A percentile compares a stretch with the other conserved stretches of the same genome.
Evolutionary conservation across 2,329 filamentous ascomycete species (phyloP).

Genomic region (Fusarium sp.): DNA sequence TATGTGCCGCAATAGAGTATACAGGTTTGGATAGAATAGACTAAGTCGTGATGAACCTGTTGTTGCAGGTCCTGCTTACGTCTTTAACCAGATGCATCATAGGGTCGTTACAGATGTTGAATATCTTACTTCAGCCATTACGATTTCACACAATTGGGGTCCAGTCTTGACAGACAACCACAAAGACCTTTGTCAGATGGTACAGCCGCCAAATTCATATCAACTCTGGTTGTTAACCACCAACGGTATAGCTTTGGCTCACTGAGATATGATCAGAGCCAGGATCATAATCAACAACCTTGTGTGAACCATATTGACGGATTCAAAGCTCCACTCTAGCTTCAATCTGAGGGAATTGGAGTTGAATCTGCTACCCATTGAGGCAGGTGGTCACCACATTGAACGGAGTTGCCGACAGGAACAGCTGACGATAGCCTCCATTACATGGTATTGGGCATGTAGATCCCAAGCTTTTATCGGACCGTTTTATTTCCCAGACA

Average conservation of each 20-base stretch:
- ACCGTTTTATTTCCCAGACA: background rate
- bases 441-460: background rate
- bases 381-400: conserved; percentile 26
- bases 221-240: background rate
- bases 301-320: conserved; percentile 4
- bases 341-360: background rate
- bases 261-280: conserved; percentile 21
- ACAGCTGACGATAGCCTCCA: conserved; percentile 9
- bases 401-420: conserved; percentile 4
- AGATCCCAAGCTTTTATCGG: background rate
- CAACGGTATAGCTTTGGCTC: conserved; percentile 8
- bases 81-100: background rate
- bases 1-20: conserved; percentile 42
- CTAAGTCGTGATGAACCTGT: background rate
- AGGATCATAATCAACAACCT: conserved; percentile 24
- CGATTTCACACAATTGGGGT: background rate
- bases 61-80: background rate
- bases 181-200: too few relatives aligned
- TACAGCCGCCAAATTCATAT: background rate
- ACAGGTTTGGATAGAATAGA: background rate
- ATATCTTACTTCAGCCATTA: background rate
- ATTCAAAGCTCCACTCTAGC: background rate
- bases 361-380: conserved; percentile 1
- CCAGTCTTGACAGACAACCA: background rate
- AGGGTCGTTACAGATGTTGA: background rate